Evolutionary conservation across 495 filamentous ascomycete species (phyloP).

Genomic region (Lasiosphaeria ovina): DNA sequence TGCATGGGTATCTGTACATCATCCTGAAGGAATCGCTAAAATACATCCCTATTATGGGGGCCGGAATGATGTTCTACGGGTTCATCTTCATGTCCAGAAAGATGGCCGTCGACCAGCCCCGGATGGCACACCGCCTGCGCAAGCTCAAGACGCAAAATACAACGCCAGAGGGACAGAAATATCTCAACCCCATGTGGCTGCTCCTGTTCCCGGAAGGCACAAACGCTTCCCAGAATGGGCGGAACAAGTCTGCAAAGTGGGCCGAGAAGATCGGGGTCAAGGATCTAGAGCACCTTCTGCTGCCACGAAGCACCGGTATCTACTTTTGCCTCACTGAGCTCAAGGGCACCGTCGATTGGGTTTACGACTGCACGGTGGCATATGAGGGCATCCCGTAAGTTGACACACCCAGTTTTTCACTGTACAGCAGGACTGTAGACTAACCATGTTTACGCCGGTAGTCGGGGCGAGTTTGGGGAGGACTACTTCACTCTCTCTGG

Average conservation of each 20-base stretch:
- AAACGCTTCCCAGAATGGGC: conserved; percentile 66
- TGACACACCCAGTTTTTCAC: not conserved
- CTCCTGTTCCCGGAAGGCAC: conserved; percentile 84
- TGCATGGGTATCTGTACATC: conserved; percentile 83
- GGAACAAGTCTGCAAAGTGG: conserved; percentile 62
- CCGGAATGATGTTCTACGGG: conserved; percentile 77
- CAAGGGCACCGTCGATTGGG: conserved; percentile 66
- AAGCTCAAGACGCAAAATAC: conserved; percentile 60
- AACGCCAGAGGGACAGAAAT: conserved; percentile 51
- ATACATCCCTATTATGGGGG: conserved; percentile 70
- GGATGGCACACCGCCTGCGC: conserved; percentile 63
- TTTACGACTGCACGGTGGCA: conserved; percentile 83
- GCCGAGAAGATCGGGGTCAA: conserved; percentile 64
- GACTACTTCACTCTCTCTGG: conserved; percentile 70
- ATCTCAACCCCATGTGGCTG: conserved; percentile 78
- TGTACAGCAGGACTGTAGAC: not conserved
- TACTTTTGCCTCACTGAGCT: conserved; percentile 74
- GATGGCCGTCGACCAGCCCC: conserved; percentile 73
- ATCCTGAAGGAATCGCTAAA: conserved; percentile 82
- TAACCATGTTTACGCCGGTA: conserved; percentile 29
- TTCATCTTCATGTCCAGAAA: conserved; percentile 85
- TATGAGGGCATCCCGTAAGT: conserved; percentile 79
- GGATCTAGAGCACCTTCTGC: conserved; percentile 64
- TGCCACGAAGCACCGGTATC: conserved; percentile 74
- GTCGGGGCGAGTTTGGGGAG: conserved; percentile 69